Base-by-base conservation (phyloP, 768 basidiomycete species). In the Termitomyces heimii region DNA sequence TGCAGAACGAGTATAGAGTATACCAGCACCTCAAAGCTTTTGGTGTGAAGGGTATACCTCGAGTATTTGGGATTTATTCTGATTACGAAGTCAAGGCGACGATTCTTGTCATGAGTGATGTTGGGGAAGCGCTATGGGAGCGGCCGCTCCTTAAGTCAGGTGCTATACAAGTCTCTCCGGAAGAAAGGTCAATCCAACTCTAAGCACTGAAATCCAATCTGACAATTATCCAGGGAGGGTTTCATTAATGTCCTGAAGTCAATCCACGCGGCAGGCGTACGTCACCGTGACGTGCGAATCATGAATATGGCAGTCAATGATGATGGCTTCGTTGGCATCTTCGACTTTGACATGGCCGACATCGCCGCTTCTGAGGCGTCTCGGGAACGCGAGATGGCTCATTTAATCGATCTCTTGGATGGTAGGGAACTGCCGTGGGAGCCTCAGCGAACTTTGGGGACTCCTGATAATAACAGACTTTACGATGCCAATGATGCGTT, bases 271-370 rank as follows among this genome's bases (percentile, higher is more conserved):
- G 67, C 65, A 14, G 64, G 63, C 29, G 62, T 70, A 9, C 56
- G 61, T 20, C 65, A 71, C 43, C 53, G 64, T 28, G 70, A 71
- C 50, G 50, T 71, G 16, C 64, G 66, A 9, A 48, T 60, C 4
- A 34, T 60, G 13, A 71, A 70, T 39, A 50, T 71, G 39, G 56
- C 63, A n/a, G 45, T 67, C 42, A 54, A 65, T 31, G 53, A 63
- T 24, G 50, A 54, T 1, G 64, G 63, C 5, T 42, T 45, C 12
- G 62, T 63, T 31, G 59, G 44, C 34, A 64, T 70, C 37, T 66
- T 66, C 28, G 70, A 71, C 55, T 70, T 71, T 52, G 67, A 69
- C 49, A 52, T 59, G 29, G 59, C 65, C 7, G 49, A 54, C 26
- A 40, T 61, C 14, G 26, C 47, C 13, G 50, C 55, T 40, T 58